Evolutionary conservation across 768 basidiomycete genomes (phyloP), one percentile per base, ranked within the genome.

Genomic region (Tricholoma sp.): DNA sequence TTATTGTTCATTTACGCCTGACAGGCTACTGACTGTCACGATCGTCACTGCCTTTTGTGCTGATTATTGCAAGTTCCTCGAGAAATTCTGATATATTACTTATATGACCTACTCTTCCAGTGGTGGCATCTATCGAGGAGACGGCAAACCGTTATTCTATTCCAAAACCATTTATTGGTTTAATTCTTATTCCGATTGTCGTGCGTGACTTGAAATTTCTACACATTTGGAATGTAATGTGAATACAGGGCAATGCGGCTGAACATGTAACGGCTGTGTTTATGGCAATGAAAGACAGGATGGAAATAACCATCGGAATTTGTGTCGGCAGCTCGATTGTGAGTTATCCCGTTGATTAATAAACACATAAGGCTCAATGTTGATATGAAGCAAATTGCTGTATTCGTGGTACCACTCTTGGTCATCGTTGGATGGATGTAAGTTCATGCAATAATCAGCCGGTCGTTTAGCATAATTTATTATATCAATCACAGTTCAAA

Each of bases 101-200:
- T 3, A 3, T 55, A 5, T 50, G 76, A 74, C 80, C 19, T 29
- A 12, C n/a, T 8, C 3, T 32, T 54, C 0, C 53, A 91, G 90
- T 93, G 69, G 93, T 96, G 35, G 89, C 87, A 2, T 92, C 91
- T 3, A 96, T 97, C 61, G 94, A 96, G 69, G 93, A 95, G 68
- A 91, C 90, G 22, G 91, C 94, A 2, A 75, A 82, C 11, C 79
- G 88, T 39, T 94, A 91, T 70, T 69, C 79, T 54, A 89, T 97
- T 54, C 90, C 91, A 0, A 91, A 91, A 70, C 64, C 84, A 0
- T 94, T 94, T 74, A 93, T 94, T 62, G 91, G 91, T 68, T 70
- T 94, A 12, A 91, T 95, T 62, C 75, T 97, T 29, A 74, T 97
- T 4, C 93, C 94, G 3, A 86, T 97, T 52, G 94, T 95, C 45